Conservation (phyloP, 2,329 filamentous ascomycete species). For the Fusarium keratoplasticum region DNA sequence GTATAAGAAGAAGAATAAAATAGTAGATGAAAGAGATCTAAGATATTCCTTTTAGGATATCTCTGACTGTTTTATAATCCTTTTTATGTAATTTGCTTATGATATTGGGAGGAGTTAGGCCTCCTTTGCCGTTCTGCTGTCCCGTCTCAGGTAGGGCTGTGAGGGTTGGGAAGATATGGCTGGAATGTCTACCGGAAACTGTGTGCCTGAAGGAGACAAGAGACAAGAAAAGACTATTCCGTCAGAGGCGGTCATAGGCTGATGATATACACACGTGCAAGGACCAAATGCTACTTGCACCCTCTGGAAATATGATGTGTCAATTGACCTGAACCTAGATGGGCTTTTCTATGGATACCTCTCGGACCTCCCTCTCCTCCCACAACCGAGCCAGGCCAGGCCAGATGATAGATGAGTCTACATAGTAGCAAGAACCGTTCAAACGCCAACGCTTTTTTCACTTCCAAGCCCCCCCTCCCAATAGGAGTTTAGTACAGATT, state of each 20-base stretch:
- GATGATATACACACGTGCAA: background rate
- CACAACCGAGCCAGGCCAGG: constrained; percentile 12
- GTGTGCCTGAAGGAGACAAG: background rate
- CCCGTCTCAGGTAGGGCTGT: too few species aligned
- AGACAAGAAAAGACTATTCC: background rate
- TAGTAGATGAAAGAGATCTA: background rate
- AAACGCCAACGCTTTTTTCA: constrained; percentile 48
- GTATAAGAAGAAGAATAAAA: background rate
- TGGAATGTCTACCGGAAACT: background rate
- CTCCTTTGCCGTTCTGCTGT: background rate
- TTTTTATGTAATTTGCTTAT: background rate
- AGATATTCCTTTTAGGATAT: background rate
- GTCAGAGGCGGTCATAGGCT: background rate
- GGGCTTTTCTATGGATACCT: constrained; percentile 10
- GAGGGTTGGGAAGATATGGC: background rate
- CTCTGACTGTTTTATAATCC: background rate
- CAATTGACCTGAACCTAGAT: constrained; percentile 21
- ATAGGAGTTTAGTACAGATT: constrained; percentile 31
- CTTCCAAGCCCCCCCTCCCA: constrained; percentile 28
- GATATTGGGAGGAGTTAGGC: background rate
- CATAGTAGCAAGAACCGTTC: constrained; percentile 39
- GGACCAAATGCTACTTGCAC: background rate
- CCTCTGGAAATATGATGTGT: constrained; percentile 14
- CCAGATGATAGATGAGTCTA: constrained; percentile 24
- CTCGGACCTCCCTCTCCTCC: constrained; percentile 8